Base-by-base conservation (phyloP, 2,329 filamentous ascomycete species). In the Hortaea werneckii region DNA sequence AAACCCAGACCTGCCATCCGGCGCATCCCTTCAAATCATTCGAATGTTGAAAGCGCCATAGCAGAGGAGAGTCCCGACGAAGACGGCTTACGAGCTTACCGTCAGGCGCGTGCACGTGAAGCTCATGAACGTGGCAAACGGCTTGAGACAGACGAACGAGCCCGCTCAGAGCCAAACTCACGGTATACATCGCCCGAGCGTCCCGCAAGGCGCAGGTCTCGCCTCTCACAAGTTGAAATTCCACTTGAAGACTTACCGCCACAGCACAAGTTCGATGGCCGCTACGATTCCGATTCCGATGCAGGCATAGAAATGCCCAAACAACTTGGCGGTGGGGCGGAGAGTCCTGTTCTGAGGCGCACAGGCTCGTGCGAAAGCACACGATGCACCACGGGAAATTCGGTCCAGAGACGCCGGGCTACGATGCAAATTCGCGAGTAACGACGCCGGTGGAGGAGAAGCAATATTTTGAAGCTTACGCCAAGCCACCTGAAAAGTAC, bases 401-500 rank as follows among this genome's bases (percentile, higher is more conserved):
- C 20, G 43, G 48, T 38, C 46, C 47, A 20, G 48, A 58, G 2
- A 43, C 47, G 10, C 46, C 56, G 49, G 39, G 60, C 58, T 46
- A 59, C 5, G 57, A 58, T 7, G 49, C 60, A 6, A 57, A 50
- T 9, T 77, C 74, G 11, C 73, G 72, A 11, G 68, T 69, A 38
- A 64, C 68, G 5, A 77, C 74, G 2, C 74, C 71, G 1, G 64
- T 63, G 1, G 63, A 67, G 37, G 69, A 73, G 40, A 59, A 65
- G 35, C 71, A 77, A 38, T 70, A 75, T 20, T 73, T 75, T 41
- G 75, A 78, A 38, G 74, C 78, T 46, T 86, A 85, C 58, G 76
- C 85, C 12, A 79, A 82, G 39, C 72, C 74, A 37, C 85, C 85
- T 4, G 67, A 72, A 20, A 76, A 82, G 51, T 89, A 86, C 61